phyloP scores from a whole-genome alignment of 768 basidiomycete genomes.

The Polyporus arcularius region DNA sequence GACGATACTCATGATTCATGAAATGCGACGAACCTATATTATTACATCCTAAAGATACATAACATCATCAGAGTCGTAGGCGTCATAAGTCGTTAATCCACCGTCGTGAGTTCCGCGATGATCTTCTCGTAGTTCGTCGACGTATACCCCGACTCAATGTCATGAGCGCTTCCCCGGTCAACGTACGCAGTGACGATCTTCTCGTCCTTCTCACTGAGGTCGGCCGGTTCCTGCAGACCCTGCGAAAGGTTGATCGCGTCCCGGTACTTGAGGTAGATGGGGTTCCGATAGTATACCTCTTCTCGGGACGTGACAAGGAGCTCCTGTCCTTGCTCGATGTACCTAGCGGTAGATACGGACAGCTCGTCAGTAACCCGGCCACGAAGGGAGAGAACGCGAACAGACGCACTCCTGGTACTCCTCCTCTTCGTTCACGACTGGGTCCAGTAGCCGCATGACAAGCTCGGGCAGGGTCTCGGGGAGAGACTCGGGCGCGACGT shows the following conservation, averaged over 20 bases:
- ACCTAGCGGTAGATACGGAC: constrained; percentile 35
- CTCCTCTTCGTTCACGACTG: constrained; percentile 62
- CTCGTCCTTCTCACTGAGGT: constrained; percentile 22
- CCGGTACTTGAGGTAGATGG: constrained; percentile 22
- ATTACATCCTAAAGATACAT: too few relatives aligned
- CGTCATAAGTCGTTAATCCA: constrained; percentile 2
- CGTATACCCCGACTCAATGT: constrained; percentile 36
- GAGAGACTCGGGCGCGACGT: constrained; percentile 22
- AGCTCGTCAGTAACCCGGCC: neutral
- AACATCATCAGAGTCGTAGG: too few relatives aligned
- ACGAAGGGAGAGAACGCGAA: neutral
- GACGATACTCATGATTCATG: too few relatives aligned
- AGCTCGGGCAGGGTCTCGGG: constrained; percentile 56
- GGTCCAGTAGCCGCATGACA: constrained; percentile 59
- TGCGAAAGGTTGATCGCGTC: constrained; percentile 20
- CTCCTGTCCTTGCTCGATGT: constrained; percentile 74
- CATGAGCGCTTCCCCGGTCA: constrained; percentile 40
- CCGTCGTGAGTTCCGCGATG: constrained; percentile 17
- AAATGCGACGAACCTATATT: too few relatives aligned
- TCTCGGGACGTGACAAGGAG: constrained; percentile 58
- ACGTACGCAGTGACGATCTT: constrained; percentile 45
- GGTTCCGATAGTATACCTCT: constrained; percentile 14
- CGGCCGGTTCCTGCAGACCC: constrained; percentile 6
- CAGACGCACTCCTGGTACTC: constrained; percentile 69
- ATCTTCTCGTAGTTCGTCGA: constrained; percentile 46